These are phyloP conservation scores for Aspergillus latus DNA, from an alignment of 2,329 filamentous ascomycete genomes.

Conservation along the genomic window DNA sequence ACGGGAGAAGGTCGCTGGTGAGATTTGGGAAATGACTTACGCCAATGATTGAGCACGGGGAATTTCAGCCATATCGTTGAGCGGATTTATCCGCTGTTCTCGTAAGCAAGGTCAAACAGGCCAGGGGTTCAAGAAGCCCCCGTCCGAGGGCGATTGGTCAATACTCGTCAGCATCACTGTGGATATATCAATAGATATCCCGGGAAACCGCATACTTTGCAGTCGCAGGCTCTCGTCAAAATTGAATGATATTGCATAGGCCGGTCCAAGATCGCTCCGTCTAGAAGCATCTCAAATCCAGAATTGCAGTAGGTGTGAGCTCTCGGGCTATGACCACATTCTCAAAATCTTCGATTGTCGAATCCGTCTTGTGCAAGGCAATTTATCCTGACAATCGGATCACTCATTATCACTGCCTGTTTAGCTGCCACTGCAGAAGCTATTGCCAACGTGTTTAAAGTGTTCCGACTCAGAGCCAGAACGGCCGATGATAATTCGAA, in stretches of 20 bases:
- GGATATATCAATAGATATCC: conserved; percentile 12
- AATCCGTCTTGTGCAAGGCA: not conserved
- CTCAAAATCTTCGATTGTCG: not conserved
- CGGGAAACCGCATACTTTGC: conserved; percentile 7
- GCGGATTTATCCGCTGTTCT: not conserved
- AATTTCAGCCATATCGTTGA: not conserved
- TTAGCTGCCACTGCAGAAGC: not conserved
- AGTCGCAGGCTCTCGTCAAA: not conserved
- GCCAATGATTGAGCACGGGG: no score
- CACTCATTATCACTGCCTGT: not conserved
- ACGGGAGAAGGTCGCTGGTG: not conserved
- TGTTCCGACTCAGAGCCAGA: not conserved
- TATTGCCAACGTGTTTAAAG: not conserved
- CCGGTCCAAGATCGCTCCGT: not conserved
- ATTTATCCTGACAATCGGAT: not conserved
- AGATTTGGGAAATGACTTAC: not conserved
- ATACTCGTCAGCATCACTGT: conserved; percentile 3
- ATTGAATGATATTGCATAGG: not conserved
- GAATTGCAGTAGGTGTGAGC: not conserved
- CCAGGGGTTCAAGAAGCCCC: conserved; percentile 10
- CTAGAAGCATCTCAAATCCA: not conserved
- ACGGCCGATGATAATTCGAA: not conserved
- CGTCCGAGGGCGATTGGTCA: conserved; percentile 3
- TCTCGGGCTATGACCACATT: not conserved
- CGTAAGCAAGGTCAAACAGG: not conserved